Evolutionary conservation across 139 green algal species (phyloP), one percentile per base, ranked within the genome.

Genomic region (Chlamydomonas sphaeroides): DNA sequence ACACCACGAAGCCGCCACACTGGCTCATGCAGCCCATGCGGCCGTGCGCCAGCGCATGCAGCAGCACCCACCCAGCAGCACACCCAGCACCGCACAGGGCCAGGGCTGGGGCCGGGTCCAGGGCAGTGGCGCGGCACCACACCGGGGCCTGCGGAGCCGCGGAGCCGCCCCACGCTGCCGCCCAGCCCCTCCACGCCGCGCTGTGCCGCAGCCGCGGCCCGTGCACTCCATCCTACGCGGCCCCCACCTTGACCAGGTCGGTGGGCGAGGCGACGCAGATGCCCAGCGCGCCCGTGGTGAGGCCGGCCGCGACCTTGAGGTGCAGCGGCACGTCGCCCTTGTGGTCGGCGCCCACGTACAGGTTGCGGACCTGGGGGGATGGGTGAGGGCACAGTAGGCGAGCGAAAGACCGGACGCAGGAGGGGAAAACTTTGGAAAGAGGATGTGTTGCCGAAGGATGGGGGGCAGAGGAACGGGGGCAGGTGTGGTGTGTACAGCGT

Each of bases 191-290:
- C n/a, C n/a, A n/a, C n/a, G n/a, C n/a, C n/a, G n/a, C n/a, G n/a
- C n/a, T n/a, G n/a, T n/a, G n/a, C n/a, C n/a, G n/a, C n/a, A n/a
- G n/a, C n/a, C n/a, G n/a, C n/a, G n/a, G n/a, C n/a, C n/a, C n/a
- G n/a, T n/a, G n/a, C n/a, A n/a, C n/a, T n/a, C n/a, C n/a, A n/a
- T n/a, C n/a, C n/a, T n/a, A n/a, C n/a, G n/a, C n/a, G n/a, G n/a
- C 20, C 15, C 88, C 28, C 70, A 96, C 95, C 92, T 99, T 99
- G 74, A 99, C 97, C 41, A 99, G 93, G 74, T 99, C 97, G 30
- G 96, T 98, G 33, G 96, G 96, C 65, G 71, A 95, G 39, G 96
- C 96, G 21, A 99, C 90, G 20, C 82, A 78, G 85, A 99, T 99
- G 42, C 87, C 96, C 30, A 98, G 80, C 5, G 95, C 96, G 15